A percentile compares a stretch with the other conserved stretches of the same genome.
These are phyloP conservation scores for Nemophila menziesii DNA, from an alignment of 257 asterid species.

Conservation along the genomic window DNA sequence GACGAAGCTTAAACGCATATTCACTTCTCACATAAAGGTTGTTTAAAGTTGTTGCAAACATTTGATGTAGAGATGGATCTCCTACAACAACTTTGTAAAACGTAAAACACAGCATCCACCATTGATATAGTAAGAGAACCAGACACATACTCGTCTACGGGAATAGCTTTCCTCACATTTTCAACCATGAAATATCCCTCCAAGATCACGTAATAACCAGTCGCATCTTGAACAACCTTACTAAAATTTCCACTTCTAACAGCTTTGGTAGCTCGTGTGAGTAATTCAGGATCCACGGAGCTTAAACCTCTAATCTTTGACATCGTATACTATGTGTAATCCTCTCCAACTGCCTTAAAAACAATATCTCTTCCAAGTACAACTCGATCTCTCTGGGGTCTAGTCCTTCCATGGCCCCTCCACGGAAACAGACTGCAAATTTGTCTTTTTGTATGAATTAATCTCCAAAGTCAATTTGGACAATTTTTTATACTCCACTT, in stretches of 20 bases:
- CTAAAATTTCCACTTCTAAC: conserved; percentile 90
- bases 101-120: conserved; percentile 96
- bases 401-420: conserved; percentile 59
- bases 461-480: conserved; percentile 68
- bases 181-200: conserved; percentile 98
- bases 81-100: conserved; percentile 90
- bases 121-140: conserved; percentile 90
- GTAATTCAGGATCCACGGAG: conserved; percentile 76
- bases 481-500: conserved; percentile 63
- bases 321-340: conserved; percentile 79
- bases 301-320: conserved; percentile 67
- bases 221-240: conserved; percentile 66
- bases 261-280: conserved; percentile 80
- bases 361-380: conserved; percentile 79
- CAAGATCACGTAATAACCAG: conserved; percentile 80
- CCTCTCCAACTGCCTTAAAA: conserved; percentile 81
- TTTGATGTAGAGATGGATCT: conserved; percentile 83
- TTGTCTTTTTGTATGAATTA: conserved; percentile 59
- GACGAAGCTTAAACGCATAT: conserved; percentile 69
- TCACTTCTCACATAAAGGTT: conserved; percentile 92
- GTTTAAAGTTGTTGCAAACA: conserved; percentile 69
- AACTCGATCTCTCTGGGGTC: conserved; percentile 88
- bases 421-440: conserved; percentile 38
- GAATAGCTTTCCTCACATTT: conserved; percentile 90
- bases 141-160: conserved; percentile 74